A percentile compares a stretch with the other conserved stretches of the same genome.
Conservation (phyloP, 345 rosid species). For the Anastatica hierochuntica region DNA sequence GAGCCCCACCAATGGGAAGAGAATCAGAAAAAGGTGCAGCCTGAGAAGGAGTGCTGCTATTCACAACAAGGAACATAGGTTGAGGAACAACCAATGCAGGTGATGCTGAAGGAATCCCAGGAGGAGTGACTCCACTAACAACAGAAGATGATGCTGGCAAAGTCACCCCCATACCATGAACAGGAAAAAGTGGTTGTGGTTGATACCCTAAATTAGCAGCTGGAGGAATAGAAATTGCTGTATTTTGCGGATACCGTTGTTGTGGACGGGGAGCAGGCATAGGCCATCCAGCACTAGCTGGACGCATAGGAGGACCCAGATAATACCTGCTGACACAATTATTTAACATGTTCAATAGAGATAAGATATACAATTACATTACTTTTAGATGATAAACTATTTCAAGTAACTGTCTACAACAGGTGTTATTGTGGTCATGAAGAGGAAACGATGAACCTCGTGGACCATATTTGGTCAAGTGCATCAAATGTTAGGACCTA, state of each 20-base stretch:
- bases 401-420: not conserved
- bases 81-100: constrained; percentile 59
- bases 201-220: constrained; percentile 42
- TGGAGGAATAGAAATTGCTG: constrained; percentile 52
- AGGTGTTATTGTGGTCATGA: not conserved
- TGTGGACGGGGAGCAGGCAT: constrained; percentile 83
- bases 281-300: constrained; percentile 78
- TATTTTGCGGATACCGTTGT: constrained; percentile 69
- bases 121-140: constrained; percentile 39
- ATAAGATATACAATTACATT: not conserved
- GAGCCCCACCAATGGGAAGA: constrained; percentile 38
- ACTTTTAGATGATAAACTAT: not conserved
- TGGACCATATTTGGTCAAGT: not conserved
- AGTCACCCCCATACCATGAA: constrained; percentile 58
- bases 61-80: constrained; percentile 90
- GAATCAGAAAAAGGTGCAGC: constrained; percentile 54
- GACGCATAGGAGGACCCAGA: constrained; percentile 50
- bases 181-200: constrained; percentile 90
- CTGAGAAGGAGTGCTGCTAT: constrained; percentile 49
- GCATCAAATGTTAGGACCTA: not conserved
- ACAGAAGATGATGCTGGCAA: constrained; percentile 37
- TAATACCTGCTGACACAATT: constrained; percentile 39
- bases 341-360: not conserved
- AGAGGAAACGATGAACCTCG: not conserved
- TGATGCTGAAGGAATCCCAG: constrained; percentile 50